phyloP scores from a whole-genome alignment of 2,329 filamentous ascomycete species.

The Cercospora brassicicola region DNA sequence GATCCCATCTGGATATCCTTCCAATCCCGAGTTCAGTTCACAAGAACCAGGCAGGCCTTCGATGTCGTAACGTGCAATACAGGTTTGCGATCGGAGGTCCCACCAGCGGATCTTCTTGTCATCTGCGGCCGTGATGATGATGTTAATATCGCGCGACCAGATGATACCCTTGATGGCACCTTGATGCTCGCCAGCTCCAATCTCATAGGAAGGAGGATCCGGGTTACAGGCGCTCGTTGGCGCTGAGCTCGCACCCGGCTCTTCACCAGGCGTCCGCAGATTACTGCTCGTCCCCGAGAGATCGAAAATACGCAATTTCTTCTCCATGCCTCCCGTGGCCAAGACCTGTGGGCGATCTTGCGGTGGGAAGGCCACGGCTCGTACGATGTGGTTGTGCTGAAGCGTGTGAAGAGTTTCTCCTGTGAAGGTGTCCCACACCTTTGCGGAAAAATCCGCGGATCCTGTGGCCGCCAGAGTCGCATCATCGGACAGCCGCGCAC shows the following conservation, averaged over 20 bases:
- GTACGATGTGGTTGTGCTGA: slow-evolving; percentile 91
- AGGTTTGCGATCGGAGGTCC: slow-evolving; percentile 74
- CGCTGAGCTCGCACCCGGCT: slow-evolving; percentile 13
- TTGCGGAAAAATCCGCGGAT: slow-evolving; percentile 87
- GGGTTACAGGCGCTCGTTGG: slow-evolving; percentile 8
- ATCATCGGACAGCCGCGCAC: slow-evolving; percentile 85
- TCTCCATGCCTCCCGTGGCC: slow-evolving; percentile 92
- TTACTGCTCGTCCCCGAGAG: slow-evolving; percentile 59
- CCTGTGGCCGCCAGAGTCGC: slow-evolving; percentile 86
- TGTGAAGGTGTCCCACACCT: slow-evolving; percentile 95
- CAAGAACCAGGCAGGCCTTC: slow-evolving; percentile 88
- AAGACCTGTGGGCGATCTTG: slow-evolving; percentile 70
- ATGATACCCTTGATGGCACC: slow-evolving; percentile 94
- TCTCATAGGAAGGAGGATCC: slow-evolving; percentile 68
- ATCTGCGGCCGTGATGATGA: slow-evolving; percentile 83
- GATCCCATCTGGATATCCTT: slow-evolving; percentile 64
- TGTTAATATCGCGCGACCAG: slow-evolving; percentile 78
- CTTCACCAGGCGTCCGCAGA: slow-evolving; percentile 18
- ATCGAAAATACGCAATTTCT: slow-evolving; percentile 93
- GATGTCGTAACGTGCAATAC: slow-evolving; percentile 73
- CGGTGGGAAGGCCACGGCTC: slow-evolving; percentile 77
- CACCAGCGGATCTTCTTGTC: slow-evolving; percentile 95
- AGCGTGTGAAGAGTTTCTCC: slow-evolving; percentile 86
- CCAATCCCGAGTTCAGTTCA: slow-evolving; percentile 74
- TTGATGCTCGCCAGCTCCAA: slow-evolving; percentile 78